Base-by-base conservation (phyloP, 2,329 filamentous ascomycete genomes). In the Pseudopithomyces chartarum region DNA sequence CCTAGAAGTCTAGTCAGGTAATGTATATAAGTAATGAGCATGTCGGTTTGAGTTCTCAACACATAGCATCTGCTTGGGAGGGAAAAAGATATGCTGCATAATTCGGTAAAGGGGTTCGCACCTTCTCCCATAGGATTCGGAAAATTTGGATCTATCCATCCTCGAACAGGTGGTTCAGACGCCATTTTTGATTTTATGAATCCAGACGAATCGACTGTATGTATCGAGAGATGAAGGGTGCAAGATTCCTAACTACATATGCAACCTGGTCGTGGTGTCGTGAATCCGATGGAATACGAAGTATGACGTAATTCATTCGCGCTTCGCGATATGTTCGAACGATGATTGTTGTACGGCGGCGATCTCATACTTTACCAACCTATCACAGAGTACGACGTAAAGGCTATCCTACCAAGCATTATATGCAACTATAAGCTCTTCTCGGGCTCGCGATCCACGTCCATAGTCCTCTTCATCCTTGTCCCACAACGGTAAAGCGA, bases 71-170 rank as follows among this genome's bases (percentile, higher is more conserved):
- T 7, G 10, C 17, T 5, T 15, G 3, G n/a, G 19, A 42, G 38
- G 11, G n/a, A 2, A 3, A 19, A 17, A 17, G 38, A 5, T 17
- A 22, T 36, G 34, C 11, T 13, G 11, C 6, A 20, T 15, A 23
- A 22, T 2, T 23, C 10, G 22, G 6, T 6, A 47, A 22, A 47
- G 32, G 32, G 19, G 17, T 36, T 36, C 32, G 29, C 12, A 47
- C 77, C 76, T 1, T 73, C 62, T 3, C 77, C 77, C 38, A 75
- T 73, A 8, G 81, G 81, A 45, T 80, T 82, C 40, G 82, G 80
- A 55, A 81, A 84, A 67, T 81, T 77, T 33, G 82, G 82, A 63
- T 85, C 81, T 54, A 83, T 70, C 45, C 45, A 47, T 20, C 45
- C 45, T n/a, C 45, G 20, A 13, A 17, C 45, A 47, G 45, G 45